Evolutionary conservation across 768 basidiomycete genomes (phyloP).

Genomic region (Amanita thiersii): DNA sequence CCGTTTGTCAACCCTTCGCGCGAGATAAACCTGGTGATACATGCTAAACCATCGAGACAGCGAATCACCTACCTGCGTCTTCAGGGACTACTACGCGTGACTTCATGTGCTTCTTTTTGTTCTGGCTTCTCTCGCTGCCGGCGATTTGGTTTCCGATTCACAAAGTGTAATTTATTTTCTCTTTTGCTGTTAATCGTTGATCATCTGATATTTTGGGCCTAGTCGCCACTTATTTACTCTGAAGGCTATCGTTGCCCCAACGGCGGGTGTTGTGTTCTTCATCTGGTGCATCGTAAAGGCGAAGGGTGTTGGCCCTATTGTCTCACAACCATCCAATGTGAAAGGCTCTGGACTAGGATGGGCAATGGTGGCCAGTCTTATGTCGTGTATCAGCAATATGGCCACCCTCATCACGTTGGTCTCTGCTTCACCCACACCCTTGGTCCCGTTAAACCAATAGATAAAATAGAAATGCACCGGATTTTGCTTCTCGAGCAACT

Average conservation of each 20-base stretch:
- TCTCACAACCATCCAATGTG: conserved; percentile 53
- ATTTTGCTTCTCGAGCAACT: conserved; percentile 60
- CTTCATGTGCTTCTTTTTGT: conserved; percentile 80
- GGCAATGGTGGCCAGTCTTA: conserved; percentile 65
- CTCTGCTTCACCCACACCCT: conserved; percentile 2
- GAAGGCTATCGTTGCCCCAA: conserved; percentile 68
- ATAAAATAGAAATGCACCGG: conserved; percentile 56
- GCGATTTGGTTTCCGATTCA: conserved; percentile 81
- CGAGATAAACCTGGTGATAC: not conserved
- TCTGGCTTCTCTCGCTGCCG: conserved; percentile 75
- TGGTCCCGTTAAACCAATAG: conserved; percentile 3
- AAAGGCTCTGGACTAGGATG: conserved; percentile 66
- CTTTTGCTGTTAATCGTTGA: not conserved
- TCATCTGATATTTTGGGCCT: conserved; percentile 11
- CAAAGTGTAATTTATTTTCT: conserved; percentile 47
- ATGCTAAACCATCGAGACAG: conserved; percentile 20
- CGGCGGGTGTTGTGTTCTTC: conserved; percentile 65
- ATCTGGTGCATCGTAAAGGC: conserved; percentile 75
- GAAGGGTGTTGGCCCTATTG: conserved; percentile 68
- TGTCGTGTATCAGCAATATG: conserved; percentile 78
- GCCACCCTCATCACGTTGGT: conserved; percentile 62
- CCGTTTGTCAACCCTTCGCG: conserved; percentile 30
- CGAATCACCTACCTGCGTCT: conserved; percentile 64
- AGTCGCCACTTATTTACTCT: conserved; percentile 74
- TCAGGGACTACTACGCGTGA: conserved; percentile 71